Percentiles rank a stretch among this genome's conserved stretches.
Conservation (phyloP, 345 rosid genomes). For the Carallia pectinifolia region DNA sequence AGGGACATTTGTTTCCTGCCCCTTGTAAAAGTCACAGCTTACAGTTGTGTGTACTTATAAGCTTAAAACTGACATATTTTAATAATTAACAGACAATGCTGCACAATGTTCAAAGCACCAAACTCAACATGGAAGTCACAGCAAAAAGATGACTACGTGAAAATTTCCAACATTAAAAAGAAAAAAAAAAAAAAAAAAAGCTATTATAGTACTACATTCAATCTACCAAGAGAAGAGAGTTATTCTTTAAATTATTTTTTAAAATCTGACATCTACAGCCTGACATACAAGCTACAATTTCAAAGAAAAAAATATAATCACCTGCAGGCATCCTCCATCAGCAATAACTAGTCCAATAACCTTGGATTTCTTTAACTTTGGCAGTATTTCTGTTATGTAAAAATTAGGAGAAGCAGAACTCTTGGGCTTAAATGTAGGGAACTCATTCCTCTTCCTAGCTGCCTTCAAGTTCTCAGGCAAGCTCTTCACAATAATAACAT, state of each 20-base stretch:
- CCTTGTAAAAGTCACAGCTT: neutral
- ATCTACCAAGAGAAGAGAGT: too few relatives aligned
- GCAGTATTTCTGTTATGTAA: constrained; percentile 78
- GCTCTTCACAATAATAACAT: constrained; percentile 60
- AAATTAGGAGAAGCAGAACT: constrained; percentile 64
- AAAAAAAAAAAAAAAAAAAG: too few relatives aligned
- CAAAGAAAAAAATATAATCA: constrained; percentile 21
- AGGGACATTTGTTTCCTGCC: neutral
- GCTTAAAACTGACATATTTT: neutral
- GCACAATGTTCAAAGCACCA: constrained; percentile 2
- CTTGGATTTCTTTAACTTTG: constrained; percentile 61
- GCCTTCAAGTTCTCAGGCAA: constrained; percentile 80
- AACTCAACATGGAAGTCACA: neutral
- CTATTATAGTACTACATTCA: too few relatives aligned
- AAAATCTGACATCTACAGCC: too few relatives aligned
- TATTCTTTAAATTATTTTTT: too few relatives aligned
- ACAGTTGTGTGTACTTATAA: neutral
- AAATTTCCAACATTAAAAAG: neutral
- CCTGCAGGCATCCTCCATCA: constrained; percentile 97
- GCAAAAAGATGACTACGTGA: neutral
- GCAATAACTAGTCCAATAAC: constrained; percentile 72
- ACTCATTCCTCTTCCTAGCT: constrained; percentile 69
- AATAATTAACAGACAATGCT: neutral
- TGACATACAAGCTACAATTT: too few relatives aligned
- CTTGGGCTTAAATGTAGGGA: constrained; percentile 74